Evolutionary conservation across 768 basidiomycete species (phyloP).

Genomic region (Kwoniella sp.): DNA sequence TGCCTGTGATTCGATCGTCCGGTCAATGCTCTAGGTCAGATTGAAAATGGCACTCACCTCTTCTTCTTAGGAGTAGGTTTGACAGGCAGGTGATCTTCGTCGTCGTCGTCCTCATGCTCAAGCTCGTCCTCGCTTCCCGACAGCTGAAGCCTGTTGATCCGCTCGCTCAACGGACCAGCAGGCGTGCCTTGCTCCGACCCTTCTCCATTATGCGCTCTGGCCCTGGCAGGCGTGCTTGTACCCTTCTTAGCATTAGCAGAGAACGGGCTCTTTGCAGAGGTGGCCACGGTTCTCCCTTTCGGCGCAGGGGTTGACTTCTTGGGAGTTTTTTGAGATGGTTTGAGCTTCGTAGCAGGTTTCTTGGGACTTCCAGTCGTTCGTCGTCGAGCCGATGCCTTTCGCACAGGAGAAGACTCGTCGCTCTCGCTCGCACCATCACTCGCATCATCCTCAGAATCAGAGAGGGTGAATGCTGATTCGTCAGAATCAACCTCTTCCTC

Average conservation of each 20-base stretch:
- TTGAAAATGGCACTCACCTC: conserved; percentile 25
- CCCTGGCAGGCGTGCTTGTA: neutral
- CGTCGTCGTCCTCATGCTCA: conserved; percentile 12
- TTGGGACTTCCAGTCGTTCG: conserved; percentile 31
- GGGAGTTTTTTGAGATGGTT: conserved; percentile 6
- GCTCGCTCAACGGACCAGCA: conserved; percentile 20
- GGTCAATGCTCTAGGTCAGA: conserved; percentile 1
- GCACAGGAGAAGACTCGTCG: conserved; percentile 31
- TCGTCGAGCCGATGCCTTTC: conserved; percentile 23
- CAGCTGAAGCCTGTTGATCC: conserved; percentile 13
- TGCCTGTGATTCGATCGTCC: too few relatives aligned
- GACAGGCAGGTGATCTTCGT: conserved; percentile 15
- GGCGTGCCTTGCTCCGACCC: conserved; percentile 10
- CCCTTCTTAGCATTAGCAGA: neutral
- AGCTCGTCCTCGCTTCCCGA: conserved; percentile 16
- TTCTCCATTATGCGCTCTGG: neutral
- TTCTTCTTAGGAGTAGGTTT: conserved; percentile 31
- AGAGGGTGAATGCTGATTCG: conserved; percentile 20
- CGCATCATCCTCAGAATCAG: conserved; percentile 19
- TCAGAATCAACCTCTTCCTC: conserved; percentile 55
- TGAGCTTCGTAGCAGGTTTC: conserved; percentile 14
- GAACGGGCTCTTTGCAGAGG: neutral
- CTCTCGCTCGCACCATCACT: conserved; percentile 19
- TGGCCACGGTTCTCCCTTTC: neutral
- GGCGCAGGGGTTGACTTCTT: neutral